These are phyloP conservation scores for Aspergillus sp. DNA, from an alignment of 2,329 filamentous ascomycete species.

Conservation along the genomic window DNA sequence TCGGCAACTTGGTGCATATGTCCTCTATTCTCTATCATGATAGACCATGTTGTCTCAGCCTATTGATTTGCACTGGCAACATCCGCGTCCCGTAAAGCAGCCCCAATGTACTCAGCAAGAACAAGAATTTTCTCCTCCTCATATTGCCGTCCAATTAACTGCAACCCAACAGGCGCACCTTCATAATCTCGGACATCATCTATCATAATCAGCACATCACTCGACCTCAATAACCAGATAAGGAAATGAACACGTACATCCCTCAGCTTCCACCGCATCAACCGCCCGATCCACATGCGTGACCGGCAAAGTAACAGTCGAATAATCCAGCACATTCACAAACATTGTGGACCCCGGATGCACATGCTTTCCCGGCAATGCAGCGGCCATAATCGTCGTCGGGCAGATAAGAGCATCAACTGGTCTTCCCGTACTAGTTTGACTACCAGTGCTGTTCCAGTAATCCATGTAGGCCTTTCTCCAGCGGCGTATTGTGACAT, in stretches of 20 bases:
- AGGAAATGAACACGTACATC: conserved; percentile 42
- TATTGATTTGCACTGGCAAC: too few relatives aligned
- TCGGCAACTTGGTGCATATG: too few relatives aligned
- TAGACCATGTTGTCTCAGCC: too few relatives aligned
- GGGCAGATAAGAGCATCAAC: conserved; percentile 48
- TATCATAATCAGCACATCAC: not conserved
- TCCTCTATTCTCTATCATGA: too few relatives aligned
- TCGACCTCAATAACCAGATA: not conserved
- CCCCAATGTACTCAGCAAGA: conserved; percentile 36
- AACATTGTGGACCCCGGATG: conserved; percentile 41
- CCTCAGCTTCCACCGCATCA: conserved; percentile 41
- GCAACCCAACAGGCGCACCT: conserved; percentile 43
- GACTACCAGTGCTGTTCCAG: conserved; percentile 50
- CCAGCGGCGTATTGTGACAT: conserved; percentile 49
- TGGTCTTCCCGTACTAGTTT: conserved; percentile 45
- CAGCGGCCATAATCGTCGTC: conserved; percentile 36
- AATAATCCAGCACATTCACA: conserved; percentile 54
- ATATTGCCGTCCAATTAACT: conserved; percentile 44
- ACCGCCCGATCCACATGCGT: conserved; percentile 47
- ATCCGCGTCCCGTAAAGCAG: too few relatives aligned
- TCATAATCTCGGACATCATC: conserved; percentile 46
- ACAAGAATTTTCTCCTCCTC: conserved; percentile 48
- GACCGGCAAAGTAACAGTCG: conserved; percentile 48
- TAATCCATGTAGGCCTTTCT: conserved; percentile 58
- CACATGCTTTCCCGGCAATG: conserved; percentile 37